Base-by-base conservation (phyloP, 257 asterid species). In the Nicotiana undulata region DNA sequence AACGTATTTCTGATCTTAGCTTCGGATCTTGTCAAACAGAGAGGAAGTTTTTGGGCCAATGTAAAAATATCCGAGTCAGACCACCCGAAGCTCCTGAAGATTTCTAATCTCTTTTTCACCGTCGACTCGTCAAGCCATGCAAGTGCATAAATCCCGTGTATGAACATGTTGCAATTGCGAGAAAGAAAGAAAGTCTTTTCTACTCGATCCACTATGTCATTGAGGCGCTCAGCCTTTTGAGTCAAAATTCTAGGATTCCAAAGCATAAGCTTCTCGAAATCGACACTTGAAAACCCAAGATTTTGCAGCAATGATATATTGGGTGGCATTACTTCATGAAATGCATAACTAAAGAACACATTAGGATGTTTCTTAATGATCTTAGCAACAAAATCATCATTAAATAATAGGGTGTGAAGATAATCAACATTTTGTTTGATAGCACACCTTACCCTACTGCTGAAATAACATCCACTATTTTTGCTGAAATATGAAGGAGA, bases 21-120 rank as follows among this genome's bases (percentile, higher is more conserved):
- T 24, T 37, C 79, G 3, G 85, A 77, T 32, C 24, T 16, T 4
- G 20, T 18, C 6, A 82, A 59, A 15, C 63, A 5, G 6, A 1
- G 4, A 67, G 85, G 85, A 17, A 9, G 55, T 26, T 4, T 56
- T n/a, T 26, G 59, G 26, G 66, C 17, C 79, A 77, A 22, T 15
- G 44, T 7, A 22, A 12, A 46, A 22, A 82, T 63, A 10, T 55
- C 28, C 6, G 11, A 37, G 15, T 82, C 81, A 49, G 68, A 40
- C 68, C 64, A 82, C 74, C 85, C 81, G 18, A 75, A 52, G 59
- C 77, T 52, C 68, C 77, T 64, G 16, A 82, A 76, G 29, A 82
- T 20, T 34, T 49, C 68, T 2, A 82, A 18, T 63, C 55, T 82
- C 77, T 1, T 63, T 4, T 64, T 28, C 7, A 82, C 32, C 34